Base-by-base conservation (phyloP, 106 monocot genomes). In the Allium cepa region DNA sequence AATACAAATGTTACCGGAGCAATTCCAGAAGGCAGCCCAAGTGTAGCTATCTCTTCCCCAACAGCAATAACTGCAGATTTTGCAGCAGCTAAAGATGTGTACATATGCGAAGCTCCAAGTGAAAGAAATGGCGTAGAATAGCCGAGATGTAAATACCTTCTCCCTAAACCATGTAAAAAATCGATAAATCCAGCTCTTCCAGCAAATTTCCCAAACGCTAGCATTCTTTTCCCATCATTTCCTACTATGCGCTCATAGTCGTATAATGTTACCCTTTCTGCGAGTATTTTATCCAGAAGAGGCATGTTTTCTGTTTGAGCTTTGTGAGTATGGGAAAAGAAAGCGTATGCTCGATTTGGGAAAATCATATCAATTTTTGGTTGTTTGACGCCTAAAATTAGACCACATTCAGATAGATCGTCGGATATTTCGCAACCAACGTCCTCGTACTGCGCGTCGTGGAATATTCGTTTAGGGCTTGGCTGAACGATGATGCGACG, bases 261-360 rank as follows among this genome's bases (percentile, higher is more conserved):
- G 79, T 73, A 99, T 26, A 99, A 77, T 61, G 99, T 77, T 10
- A 71, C 79, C 56, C 80, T 87, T 69, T 93, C 80, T 11, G 69
- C 74, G 60, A 99, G 77, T 59, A 99, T 80, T 87, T 94, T 90
- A 80, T 94, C 94, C 76, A 90, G 76, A 57, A 99, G 51, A 69
- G 84, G 90, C 87, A 99, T 85, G 80, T 87, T 97, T 74, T 99
- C 93, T 36, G 66, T 87, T 69, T 99, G 99, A 9, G 87, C 93
- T 76, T 99, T 99, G 79, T 99, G 99, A 27, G 92, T 99, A 67
- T 99, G 99, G 8, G 99, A 99, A 72, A 99, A 99, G 69, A 99
- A 93, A 6, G 90, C 99, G 76, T 93, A 99, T 51, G 92, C 84
- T 82, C 99, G 82, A 75, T 84, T 67, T 11, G 89, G 85, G 26